phyloP scores from a whole-genome alignment of 768 basidiomycete species.

The Asterophora parasitica region DNA sequence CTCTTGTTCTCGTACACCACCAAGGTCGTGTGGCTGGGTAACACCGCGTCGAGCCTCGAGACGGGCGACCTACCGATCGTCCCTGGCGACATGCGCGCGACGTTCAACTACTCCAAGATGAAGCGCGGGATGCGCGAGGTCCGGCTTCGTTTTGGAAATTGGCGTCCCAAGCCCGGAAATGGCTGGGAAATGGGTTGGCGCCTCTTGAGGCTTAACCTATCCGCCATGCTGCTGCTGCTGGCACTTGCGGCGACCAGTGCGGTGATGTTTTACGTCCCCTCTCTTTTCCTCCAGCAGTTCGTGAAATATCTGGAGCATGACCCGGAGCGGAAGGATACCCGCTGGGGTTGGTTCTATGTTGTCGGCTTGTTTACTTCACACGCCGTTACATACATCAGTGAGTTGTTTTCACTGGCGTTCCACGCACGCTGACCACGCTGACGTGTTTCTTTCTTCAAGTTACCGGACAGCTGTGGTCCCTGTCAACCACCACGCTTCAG shows the following conservation, averaged over 20 bases:
- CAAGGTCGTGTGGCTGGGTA: conserved; percentile 80
- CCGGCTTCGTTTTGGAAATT: conserved; percentile 47
- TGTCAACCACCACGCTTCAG: conserved; percentile 66
- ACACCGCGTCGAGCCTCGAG: conserved; percentile 67
- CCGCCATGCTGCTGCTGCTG: conserved; percentile 36
- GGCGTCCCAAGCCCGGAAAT: conserved; percentile 55
- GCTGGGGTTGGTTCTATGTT: conserved; percentile 73
- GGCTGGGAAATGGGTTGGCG: conserved; percentile 64
- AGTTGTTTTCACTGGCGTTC: conserved; percentile 8
- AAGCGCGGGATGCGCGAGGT: conserved; percentile 47
- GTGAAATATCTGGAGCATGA: conserved; percentile 66
- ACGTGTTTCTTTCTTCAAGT: conserved; percentile 28
- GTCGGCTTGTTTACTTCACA: conserved; percentile 31
- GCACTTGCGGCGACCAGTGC: conserved; percentile 54
- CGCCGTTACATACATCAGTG: conserved; percentile 30
- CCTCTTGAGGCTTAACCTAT: conserved; percentile 52
- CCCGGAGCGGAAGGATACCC: conserved; percentile 43
- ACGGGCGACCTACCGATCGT: conserved; percentile 87
- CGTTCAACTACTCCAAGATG: conserved; percentile 62
- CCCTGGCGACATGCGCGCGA: conserved; percentile 64
- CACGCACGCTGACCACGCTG: neutral
- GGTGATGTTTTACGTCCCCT: conserved; percentile 56
- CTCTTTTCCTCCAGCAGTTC: conserved; percentile 57
- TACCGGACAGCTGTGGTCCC: conserved; percentile 66
- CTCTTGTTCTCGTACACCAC: conserved; percentile 88